Percentiles rank a stretch among this genome's conserved stretches.
phyloP scores from a whole-genome alignment of 2,329 filamentous ascomycete genomes.

The Diaporthe sp. region DNA sequence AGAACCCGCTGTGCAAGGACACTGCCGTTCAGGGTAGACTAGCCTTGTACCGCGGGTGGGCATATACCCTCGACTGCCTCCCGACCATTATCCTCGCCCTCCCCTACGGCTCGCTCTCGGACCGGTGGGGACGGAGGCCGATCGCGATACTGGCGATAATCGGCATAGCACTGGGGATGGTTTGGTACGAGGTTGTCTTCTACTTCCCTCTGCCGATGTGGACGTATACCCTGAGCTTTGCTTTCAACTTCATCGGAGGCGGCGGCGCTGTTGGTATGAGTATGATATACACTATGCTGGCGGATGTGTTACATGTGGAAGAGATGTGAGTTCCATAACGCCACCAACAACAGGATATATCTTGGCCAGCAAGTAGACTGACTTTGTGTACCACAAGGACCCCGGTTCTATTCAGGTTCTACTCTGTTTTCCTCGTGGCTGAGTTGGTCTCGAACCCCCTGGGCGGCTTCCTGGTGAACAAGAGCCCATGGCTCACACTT shows the following conservation, averaged over 20 bases:
- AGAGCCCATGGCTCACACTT: slow-evolving; percentile 58
- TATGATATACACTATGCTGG: slow-evolving; percentile 61
- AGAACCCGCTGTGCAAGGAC: slow-evolving; percentile 63
- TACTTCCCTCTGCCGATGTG: slow-evolving; percentile 50
- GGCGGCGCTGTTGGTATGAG: slow-evolving; percentile 55
- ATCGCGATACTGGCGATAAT: slow-evolving; percentile 54
- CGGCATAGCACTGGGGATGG: slow-evolving; percentile 43
- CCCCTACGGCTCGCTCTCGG: slow-evolving; percentile 62
- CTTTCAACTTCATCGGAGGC: slow-evolving; percentile 59
- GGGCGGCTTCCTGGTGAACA: slow-evolving; percentile 56
- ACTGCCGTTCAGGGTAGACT: slow-evolving; percentile 64
- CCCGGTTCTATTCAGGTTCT: slow-evolving; percentile 57
- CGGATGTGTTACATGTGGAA: slow-evolving; percentile 58
- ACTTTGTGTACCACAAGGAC: slow-evolving; percentile 48
- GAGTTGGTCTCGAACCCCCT: slow-evolving; percentile 57
- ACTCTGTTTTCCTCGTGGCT: slow-evolving; percentile 54
- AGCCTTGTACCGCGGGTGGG: slow-evolving; percentile 65
- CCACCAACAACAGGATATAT: no score
- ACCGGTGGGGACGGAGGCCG: slow-evolving; percentile 64
- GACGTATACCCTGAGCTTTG: slow-evolving; percentile 57
- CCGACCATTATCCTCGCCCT: slow-evolving; percentile 61
- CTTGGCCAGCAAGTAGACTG: background rate
- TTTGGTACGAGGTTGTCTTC: slow-evolving; percentile 48
- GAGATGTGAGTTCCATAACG: slow-evolving; percentile 40
- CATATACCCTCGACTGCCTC: slow-evolving; percentile 60